Evolutionary conservation across 345 rosid genomes (phyloP).

Genomic region (Euclidium syriacum): DNA sequence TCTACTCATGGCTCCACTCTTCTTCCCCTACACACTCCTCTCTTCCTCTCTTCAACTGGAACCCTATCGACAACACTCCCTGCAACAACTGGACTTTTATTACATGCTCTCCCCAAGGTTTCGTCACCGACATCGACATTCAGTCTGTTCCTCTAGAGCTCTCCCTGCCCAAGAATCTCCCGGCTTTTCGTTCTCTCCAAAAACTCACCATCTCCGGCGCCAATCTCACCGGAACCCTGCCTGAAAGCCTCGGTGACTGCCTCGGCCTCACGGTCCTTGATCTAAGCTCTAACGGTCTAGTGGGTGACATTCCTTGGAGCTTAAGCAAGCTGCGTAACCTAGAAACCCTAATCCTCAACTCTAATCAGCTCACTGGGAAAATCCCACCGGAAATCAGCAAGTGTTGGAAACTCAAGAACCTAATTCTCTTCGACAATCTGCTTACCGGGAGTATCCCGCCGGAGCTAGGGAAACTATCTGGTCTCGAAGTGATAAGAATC

Average conservation of each 20-base stretch:
- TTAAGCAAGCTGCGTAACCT: conserved; percentile 53
- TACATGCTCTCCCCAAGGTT: conserved; percentile 59
- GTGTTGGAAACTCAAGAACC: conserved; percentile 44
- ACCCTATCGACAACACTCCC: conserved; percentile 50
- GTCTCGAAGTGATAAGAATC: conserved; percentile 63
- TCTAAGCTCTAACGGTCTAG: conserved; percentile 58
- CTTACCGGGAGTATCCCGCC: conserved; percentile 62
- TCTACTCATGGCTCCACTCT: conserved; percentile 66
- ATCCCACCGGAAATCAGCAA: conserved; percentile 58
- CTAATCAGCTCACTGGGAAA: conserved; percentile 76
- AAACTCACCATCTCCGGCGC: conserved; percentile 59
- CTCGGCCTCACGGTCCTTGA: conserved; percentile 42
- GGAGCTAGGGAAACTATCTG: conserved; percentile 59
- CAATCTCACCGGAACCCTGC: conserved; percentile 67
- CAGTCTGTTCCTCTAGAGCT: conserved; percentile 51
- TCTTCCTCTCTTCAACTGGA: conserved; percentile 55
- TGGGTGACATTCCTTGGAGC: conserved; percentile 57
- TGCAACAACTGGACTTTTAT: conserved; percentile 84
- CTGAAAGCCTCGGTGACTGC: conserved; percentile 49
- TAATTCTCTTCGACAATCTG: conserved; percentile 63
- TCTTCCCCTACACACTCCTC: conserved; percentile 39
- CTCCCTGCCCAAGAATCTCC: conserved; percentile 53
- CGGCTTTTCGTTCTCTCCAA: conserved; percentile 43
- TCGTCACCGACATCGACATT: conserved; percentile 60
- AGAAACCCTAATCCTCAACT: conserved; percentile 54